phyloP scores from a whole-genome alignment of 2,329 filamentous ascomycete genomes.

The Mycogone perniciosa region DNA sequence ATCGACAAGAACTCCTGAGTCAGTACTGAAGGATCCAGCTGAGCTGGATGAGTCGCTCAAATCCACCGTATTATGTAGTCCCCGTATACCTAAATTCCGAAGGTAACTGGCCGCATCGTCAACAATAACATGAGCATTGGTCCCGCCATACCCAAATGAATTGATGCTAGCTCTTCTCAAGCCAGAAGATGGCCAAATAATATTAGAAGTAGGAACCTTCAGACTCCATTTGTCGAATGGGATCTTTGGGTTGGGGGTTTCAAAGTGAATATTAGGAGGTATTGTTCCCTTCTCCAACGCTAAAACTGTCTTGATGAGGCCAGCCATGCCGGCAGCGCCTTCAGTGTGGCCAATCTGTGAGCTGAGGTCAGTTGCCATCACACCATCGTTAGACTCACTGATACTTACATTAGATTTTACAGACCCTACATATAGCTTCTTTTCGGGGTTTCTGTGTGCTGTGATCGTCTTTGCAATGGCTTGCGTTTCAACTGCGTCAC shows the following conservation, averaged over 20 bases:
- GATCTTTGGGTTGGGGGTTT: background rate
- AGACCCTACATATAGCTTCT: too few species aligned
- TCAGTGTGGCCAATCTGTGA: slow-evolving; percentile 44
- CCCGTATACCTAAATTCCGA: background rate
- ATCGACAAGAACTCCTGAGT: background rate
- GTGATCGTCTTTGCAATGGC: slow-evolving; percentile 3
- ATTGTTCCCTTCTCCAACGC: slow-evolving; percentile 24
- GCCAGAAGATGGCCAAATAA: background rate
- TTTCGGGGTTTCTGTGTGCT: too few species aligned
- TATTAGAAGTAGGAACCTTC: background rate
- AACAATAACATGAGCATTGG: background rate
- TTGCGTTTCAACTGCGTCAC: slow-evolving; percentile 13
- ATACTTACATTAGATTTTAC: too few species aligned
- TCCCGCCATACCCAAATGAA: slow-evolving; percentile 1
- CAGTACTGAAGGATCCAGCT: background rate
- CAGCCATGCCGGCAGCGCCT: slow-evolving; percentile 29
- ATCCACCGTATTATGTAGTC: background rate
- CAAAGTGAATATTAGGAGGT: background rate
- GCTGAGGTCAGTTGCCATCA: background rate
- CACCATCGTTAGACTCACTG: too few species aligned
- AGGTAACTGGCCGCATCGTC: background rate
- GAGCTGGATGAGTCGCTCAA: background rate
- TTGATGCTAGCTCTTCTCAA: background rate
- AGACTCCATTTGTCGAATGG: background rate
- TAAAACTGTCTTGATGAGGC: slow-evolving; percentile 42